Percentiles rank a stretch among this genome's conserved stretches.
Conservation (phyloP, 495 filamentous ascomycete genomes). For the Daldinia bambusicola region DNA sequence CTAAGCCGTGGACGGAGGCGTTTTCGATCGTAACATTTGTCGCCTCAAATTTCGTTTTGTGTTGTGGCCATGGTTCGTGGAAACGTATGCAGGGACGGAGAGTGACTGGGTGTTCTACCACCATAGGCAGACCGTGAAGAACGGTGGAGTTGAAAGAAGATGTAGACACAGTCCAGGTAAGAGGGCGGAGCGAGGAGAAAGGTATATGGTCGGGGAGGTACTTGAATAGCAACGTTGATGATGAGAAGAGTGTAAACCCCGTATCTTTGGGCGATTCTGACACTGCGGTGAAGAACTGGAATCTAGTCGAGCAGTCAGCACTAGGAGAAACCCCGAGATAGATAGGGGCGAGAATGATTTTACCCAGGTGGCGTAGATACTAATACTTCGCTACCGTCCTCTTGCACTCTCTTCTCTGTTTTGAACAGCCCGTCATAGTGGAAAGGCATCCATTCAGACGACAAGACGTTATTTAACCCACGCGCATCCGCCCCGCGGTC, state of each 20-base stretch:
- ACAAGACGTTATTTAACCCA: conserved; percentile 59
- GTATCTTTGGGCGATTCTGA: conserved; percentile 58
- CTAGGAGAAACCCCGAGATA: neutral
- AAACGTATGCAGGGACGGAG: conserved; percentile 60
- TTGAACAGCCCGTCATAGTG: conserved; percentile 68
- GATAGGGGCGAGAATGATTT: neutral
- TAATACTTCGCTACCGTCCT: conserved; percentile 45
- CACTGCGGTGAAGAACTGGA: conserved; percentile 64
- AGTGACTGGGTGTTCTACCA: conserved; percentile 59
- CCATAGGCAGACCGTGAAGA: conserved; percentile 57
- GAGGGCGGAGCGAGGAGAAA: conserved; percentile 49
- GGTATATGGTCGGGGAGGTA: conserved; percentile 58
- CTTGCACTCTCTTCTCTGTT: conserved; percentile 52
- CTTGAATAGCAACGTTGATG: conserved; percentile 61
- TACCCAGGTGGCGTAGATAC: conserved; percentile 44
- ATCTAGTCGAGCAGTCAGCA: conserved; percentile 43
- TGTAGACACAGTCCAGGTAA: conserved; percentile 58
- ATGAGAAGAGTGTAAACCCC: conserved; percentile 64
- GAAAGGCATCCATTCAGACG: conserved; percentile 65
- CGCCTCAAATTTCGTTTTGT: conserved; percentile 60
- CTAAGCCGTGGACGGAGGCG: conserved; percentile 12
- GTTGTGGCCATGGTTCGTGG: conserved; percentile 64
- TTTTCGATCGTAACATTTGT: conserved; percentile 61
- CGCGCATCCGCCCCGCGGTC: conserved; percentile 52
- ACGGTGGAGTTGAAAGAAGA: conserved; percentile 55